These are phyloP conservation scores for Dendrobium chrysotoxum DNA, from an alignment of 106 monocot species.

Conservation along the genomic window DNA sequence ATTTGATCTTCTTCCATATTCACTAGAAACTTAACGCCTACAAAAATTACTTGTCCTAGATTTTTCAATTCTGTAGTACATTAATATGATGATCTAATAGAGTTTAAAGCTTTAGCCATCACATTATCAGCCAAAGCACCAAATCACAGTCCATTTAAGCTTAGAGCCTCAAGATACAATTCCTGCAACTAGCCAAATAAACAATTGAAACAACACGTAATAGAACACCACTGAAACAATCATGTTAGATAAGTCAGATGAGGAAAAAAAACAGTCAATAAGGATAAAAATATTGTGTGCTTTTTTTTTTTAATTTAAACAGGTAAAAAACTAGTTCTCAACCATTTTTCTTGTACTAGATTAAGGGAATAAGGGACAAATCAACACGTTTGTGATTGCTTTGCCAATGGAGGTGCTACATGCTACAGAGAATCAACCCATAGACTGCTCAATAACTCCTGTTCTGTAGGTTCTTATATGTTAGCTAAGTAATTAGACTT, in stretches of 20 bases:
- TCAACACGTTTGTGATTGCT: not conserved
- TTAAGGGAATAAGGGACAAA: not conserved
- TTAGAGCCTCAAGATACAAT: not conserved
- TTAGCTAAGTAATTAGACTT: not conserved
- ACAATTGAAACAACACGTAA: not conserved
- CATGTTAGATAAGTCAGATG: not conserved
- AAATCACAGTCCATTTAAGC: not conserved
- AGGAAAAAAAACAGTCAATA: not conserved
- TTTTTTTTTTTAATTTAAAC: not conserved
- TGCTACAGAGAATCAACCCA: not conserved
- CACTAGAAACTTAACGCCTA: not conserved
- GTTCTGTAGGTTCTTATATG: not conserved
- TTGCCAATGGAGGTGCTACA: not conserved
- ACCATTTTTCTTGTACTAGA: not conserved
- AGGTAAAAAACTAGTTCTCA: not conserved
- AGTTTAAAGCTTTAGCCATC: not conserved
- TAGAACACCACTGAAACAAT: too few relatives aligned
- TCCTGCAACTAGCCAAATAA: not conserved
- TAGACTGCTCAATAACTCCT: not conserved
- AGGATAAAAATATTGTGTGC: not conserved
- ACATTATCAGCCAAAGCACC: not conserved
- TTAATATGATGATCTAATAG: not conserved
- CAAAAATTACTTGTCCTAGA: not conserved
- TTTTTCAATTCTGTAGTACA: not conserved
- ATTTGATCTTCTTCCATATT: not conserved